Evolutionary conservation across 169 alveolate genomes (phyloP), one percentile per base, ranked within the genome.

Genomic region (Eimeria falciformis): DNA sequence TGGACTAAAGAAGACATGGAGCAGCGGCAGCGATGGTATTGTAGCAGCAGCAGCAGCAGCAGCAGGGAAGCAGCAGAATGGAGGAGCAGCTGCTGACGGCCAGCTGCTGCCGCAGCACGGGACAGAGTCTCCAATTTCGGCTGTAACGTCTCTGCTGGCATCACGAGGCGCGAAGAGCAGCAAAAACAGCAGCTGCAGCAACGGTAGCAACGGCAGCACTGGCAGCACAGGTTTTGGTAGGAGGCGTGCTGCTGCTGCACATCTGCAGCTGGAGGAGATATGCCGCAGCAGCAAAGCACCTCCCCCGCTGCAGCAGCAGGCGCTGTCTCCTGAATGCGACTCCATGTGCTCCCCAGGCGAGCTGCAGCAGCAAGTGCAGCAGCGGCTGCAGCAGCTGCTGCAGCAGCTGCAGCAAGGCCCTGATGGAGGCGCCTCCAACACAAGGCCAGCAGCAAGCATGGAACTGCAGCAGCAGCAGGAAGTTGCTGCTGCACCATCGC

Each of bases 311-410:
- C 86, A 45, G 86, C 86, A 77, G 86, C 86, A 77, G 68, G 5
- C 66, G 23, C 4, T 9, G 21, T 25, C 65, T 14, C 53, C 65
- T 3, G 84, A 73, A 43, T 25, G 65, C 3, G 46, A 56, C 1
- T 14, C 53, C 40, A 12, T 73, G 21, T 73, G 84, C 40, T 73
- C 84, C 9, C 84, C 84, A 7, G 2, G 23, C 7, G 84, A 73
- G 84, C 62, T 73, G 84, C 84, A 73, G 84, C 84, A 73, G 84
- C 84, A 73, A n/a, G 84, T 73, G 84, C 84, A 73, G 84, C 84
- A 73, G 62, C 84, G 84, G 65, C 84, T 73, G 84, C 84, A 73
- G 84, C 84, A 73, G 84, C 84, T 73, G 84, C 84, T 73, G 84
- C 84, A 73, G 56, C 84, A 73, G 84, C 84, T 73, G 65, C 84